A percentile compares a stretch with the other conserved stretches of the same genome.
Conservation (phyloP, 2,329 filamentous ascomycete species). For the Sporothrix luriei region DNA sequence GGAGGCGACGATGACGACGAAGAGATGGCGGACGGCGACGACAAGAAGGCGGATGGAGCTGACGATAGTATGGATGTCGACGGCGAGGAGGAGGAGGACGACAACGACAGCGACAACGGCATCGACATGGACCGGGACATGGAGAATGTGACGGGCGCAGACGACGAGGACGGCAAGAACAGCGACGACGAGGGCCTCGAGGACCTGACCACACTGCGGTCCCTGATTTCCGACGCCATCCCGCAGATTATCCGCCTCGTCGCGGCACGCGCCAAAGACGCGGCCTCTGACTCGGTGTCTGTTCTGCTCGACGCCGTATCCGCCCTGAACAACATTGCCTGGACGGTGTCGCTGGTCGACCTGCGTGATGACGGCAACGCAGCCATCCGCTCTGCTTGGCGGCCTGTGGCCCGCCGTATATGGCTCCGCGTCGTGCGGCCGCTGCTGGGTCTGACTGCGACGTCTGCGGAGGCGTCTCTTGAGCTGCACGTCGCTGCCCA, state of each 20-base stretch:
- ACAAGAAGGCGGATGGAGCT: slow-evolving; percentile 39
- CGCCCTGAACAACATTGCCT: slow-evolving; percentile 67
- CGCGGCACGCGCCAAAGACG: slow-evolving; percentile 43
- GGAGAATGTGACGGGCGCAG: slow-evolving; percentile 61
- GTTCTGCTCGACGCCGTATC: slow-evolving; percentile 60
- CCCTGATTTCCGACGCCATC: slow-evolving; percentile 50
- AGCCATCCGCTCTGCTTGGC: slow-evolving; percentile 58
- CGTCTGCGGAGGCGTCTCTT: slow-evolving; percentile 56
- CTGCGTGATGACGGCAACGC: slow-evolving; percentile 58
- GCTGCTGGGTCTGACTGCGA: slow-evolving; percentile 49
- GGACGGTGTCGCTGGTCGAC: slow-evolving; percentile 65
- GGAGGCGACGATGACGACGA: slow-evolving; percentile 53
- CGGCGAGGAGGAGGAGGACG: slow-evolving; percentile 39
- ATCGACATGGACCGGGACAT: slow-evolving; percentile 54
- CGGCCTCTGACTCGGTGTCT: slow-evolving; percentile 47
- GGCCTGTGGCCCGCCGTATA: slow-evolving; percentile 55
- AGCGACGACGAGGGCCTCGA: slow-evolving; percentile 51
- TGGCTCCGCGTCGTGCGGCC: slow-evolving; percentile 61
- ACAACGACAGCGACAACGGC: slow-evolving; percentile 37
- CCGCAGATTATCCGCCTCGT: slow-evolving; percentile 55
- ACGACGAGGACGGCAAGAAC: slow-evolving; percentile 46
- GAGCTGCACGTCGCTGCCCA: slow-evolving; percentile 64
- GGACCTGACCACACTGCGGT: slow-evolving; percentile 58
- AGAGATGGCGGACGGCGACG: slow-evolving; percentile 57
- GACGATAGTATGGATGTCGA: slow-evolving; percentile 44